phyloP scores from a whole-genome alignment of 2,329 filamentous ascomycete genomes.

The Cadophora malorum region DNA sequence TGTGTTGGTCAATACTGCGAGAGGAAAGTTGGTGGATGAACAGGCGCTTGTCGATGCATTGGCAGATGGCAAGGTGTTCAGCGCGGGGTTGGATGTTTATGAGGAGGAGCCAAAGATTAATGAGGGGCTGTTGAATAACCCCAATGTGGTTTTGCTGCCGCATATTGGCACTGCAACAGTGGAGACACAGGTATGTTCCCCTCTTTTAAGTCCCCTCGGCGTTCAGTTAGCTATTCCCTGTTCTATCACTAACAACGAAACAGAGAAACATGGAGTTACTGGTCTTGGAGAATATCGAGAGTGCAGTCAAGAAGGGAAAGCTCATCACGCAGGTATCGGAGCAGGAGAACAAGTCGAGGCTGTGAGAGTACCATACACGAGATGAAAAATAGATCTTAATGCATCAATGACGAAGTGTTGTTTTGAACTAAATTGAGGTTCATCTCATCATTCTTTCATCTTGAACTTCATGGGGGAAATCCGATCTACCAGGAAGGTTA shows the following conservation, averaged over 20 bases:
- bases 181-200: constrained; percentile 52
- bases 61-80: constrained; percentile 69
- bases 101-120: constrained; percentile 81
- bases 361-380: constrained; percentile 8
- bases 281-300: constrained; percentile 72
- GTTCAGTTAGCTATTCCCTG: not conserved
- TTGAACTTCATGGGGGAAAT: not conserved
- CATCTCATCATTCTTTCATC: no score
- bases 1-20: constrained; percentile 81
- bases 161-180: constrained; percentile 85
- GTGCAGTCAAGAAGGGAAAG: constrained; percentile 64
- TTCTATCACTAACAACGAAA: constrained; percentile 16
- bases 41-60: constrained; percentile 76
- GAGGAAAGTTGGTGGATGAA: constrained; percentile 82
- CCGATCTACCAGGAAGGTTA: not conserved
- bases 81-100: constrained; percentile 79
- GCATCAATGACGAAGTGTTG: no score
- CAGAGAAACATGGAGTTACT: constrained; percentile 73
- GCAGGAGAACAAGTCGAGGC: constrained; percentile 53
- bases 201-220: no score
- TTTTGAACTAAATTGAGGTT: no score
- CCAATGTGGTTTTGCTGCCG: constrained; percentile 74
- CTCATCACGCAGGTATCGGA: constrained; percentile 73
- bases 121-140: constrained; percentile 73
- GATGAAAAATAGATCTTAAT: constrained; percentile 3